phyloP scores from a whole-genome alignment of 768 basidiomycete genomes.

The Trametes gibbosa region DNA sequence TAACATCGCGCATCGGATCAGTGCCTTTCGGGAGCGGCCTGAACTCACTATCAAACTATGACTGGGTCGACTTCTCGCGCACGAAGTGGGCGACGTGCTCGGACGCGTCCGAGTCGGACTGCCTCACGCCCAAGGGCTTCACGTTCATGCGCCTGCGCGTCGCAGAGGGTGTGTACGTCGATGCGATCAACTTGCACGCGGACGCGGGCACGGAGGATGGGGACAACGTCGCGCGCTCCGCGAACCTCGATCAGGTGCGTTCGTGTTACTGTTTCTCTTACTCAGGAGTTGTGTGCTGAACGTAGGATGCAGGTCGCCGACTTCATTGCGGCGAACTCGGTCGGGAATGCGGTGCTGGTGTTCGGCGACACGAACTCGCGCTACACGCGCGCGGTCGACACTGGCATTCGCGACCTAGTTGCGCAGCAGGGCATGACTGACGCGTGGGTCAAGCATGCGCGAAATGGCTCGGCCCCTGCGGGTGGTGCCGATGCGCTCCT shows the following conservation, averaged over 20 bases:
- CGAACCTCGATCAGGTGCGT: constrained; percentile 5
- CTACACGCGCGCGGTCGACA: constrained; percentile 6
- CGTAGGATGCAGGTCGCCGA: background rate
- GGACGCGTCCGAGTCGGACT: constrained; percentile 1
- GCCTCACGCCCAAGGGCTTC: constrained; percentile 12
- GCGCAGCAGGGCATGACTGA: constrained; percentile 1
- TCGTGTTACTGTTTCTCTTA: background rate
- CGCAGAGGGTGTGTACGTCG: constrained; percentile 1
- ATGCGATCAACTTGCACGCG: constrained; percentile 4
- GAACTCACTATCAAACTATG: constrained; percentile 3
- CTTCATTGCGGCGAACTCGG: background rate
- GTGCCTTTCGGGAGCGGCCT: constrained; percentile 6
- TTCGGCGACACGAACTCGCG: constrained; percentile 12
- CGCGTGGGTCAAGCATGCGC: constrained; percentile 7
- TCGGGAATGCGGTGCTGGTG: constrained; percentile 2
- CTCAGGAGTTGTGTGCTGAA: background rate
- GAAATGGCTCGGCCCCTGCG: background rate
- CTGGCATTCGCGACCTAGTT: constrained; percentile 3
- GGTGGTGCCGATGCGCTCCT: background rate
- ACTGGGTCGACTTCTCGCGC: constrained; percentile 9
- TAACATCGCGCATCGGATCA: background rate
- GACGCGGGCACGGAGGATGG: constrained; percentile 8
- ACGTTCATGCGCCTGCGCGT: constrained; percentile 7
- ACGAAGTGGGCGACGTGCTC: constrained; percentile 11
- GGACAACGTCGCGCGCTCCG: constrained; percentile 5